Evolutionary conservation across 2,329 filamentous ascomycete genomes (phyloP).

Genomic region (Trichoderma sp.): DNA sequence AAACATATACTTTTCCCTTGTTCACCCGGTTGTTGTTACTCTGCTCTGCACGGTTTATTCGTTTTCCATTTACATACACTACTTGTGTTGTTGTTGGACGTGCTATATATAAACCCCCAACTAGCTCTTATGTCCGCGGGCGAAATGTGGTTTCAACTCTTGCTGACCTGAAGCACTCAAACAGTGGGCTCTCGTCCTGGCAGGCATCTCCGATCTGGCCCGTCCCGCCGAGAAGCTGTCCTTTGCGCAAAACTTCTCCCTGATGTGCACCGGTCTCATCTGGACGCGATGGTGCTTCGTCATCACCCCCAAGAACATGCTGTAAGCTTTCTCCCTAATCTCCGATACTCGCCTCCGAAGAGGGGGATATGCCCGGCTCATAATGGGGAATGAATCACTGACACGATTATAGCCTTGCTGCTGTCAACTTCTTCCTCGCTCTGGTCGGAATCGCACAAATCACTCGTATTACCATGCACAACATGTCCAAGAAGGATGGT

Average conservation of each 20-base stretch:
- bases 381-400: neutral
- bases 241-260: conserved; percentile 83
- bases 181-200: conserved; percentile 87
- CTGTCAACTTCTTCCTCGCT: conserved; percentile 98
- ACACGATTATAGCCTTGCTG: conserved; percentile 63
- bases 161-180: neutral
- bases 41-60: too few relatives aligned
- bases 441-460: conserved; percentile 82
- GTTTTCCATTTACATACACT: neutral
- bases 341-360: neutral
- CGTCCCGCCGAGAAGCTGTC: conserved; percentile 92
- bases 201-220: conserved; percentile 86
- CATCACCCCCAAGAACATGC: conserved; percentile 89
- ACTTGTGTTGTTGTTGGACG: neutral
- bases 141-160: neutral
- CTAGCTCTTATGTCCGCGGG: neutral
- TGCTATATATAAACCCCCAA: neutral
- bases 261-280: conserved; percentile 88
- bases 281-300: conserved; percentile 99
- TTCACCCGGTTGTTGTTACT: neutral
- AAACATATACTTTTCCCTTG: neutral
- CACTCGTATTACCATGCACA: conserved; percentile 68
- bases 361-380: neutral
- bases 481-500: conserved; percentile 55
- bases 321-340: conserved; percentile 52